Base-by-base conservation (phyloP, 139 green algal species). In the Chlorella sorokiniana region DNA sequence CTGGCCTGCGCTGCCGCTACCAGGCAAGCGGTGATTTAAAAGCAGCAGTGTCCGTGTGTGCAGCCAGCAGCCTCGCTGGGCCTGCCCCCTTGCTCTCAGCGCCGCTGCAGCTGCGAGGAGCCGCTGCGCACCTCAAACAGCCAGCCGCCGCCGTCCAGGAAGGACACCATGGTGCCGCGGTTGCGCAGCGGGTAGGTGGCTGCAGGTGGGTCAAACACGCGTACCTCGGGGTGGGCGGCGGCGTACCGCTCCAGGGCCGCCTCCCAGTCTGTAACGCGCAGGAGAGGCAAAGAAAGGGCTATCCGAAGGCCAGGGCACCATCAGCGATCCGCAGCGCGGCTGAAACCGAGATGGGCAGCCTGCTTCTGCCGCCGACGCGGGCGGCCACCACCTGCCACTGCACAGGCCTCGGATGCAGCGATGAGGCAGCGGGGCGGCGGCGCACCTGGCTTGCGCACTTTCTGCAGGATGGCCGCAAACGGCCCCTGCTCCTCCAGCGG, bases 391-490 rank as follows among this genome's bases (percentile, higher is more conserved):
- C 48, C 14, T 56, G n/a, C n/a, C n/a, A n/a, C n/a, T n/a, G n/a
- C n/a, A n/a, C n/a, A n/a, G n/a, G n/a, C n/a, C n/a, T n/a, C n/a
- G n/a, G n/a, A n/a, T n/a, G n/a, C n/a, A n/a, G n/a, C 62, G 48
- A 59, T 16, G 48, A 59, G 48, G 48, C 38, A 52, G 41, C 38
- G 68, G 42, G 35, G 33, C 59, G 44, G 7, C 16, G 18, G 27
- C 84, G 29, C 69, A 94, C 92, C 92, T 86, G 84, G 76, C 61
- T 91, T 87, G 3, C 87, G 71, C 4, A 96, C 83, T 78, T 95
- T 96, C 74, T 96, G 93, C 8, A 96, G 83, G 35, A 96, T 90
- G 5, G 87, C 85, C 44, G 92, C 81, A 79, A 93, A 94, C 6
- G 84, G 87, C 22, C 91, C 93, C 81, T 96, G 93, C 16, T 87